Base-by-base conservation (phyloP, 1,139 yeast genomes). In the Sugiyamaella novakii region DNA sequence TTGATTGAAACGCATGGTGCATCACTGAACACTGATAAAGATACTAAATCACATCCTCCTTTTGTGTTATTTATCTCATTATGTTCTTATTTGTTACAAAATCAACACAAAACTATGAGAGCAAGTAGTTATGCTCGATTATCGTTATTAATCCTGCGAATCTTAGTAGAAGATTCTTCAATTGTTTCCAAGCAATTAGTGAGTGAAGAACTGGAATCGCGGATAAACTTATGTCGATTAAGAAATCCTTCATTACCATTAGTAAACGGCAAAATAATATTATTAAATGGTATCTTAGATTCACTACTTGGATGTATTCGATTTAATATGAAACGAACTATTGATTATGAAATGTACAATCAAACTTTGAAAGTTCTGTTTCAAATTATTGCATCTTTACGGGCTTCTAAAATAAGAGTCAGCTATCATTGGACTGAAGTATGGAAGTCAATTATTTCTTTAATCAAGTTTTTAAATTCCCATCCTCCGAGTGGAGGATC, bases 361-460 rank as follows among this genome's bases (percentile, higher is more conserved):
- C 61, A 65, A 28, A 56, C 67, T 1, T 50, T 68, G 11, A 58
- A 57, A 1, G 54, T 57, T 2, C 46, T 62, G 5, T 59, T 62
- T 43, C 69, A 62, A 50, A 51, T 57, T 2, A 46, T 67, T 2
- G 58, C 59, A 12, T 52, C 56, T 24, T 48, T 68, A 44, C 50
- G 62, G 21, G 39, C 50, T 8, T 27, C 51, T 24, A 56, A 55
- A 24, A 46, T 49, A 1, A 47, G 59, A n/a, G 41, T 64, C 24
- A 50, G 51, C 8, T 71, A 70, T 50, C 65, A 67, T 50, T 71
- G 75, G 75, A 51, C 60, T 11, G 72, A 69, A 45, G 56, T 71
- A 29, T 70, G 73, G 72, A 61, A 59, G 43, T 60, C 72, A 2
- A 46, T 68, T n/a, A 43, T 66, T 18, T 61, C 64, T 3, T 49